Evolutionary conservation across 208 protist species (phyloP).

Genomic region (Trichomonas gallinae): DNA sequence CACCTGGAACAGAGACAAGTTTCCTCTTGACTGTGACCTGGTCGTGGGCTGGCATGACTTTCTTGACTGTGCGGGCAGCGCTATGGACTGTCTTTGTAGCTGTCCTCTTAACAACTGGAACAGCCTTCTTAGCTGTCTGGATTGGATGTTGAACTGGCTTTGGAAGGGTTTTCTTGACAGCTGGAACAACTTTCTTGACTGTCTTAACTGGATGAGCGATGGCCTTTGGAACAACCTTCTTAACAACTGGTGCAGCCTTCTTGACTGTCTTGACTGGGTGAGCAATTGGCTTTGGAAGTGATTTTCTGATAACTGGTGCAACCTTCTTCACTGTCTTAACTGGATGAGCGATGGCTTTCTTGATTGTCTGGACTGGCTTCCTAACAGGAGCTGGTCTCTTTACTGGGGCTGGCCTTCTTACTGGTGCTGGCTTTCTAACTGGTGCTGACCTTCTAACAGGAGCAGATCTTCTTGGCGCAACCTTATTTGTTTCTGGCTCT

Average conservation of each 20-base stretch:
- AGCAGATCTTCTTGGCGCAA: too few relatives aligned
- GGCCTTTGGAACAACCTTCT: background rate
- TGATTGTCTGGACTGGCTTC: background rate
- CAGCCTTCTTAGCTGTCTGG: background rate
- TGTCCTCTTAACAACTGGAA: background rate
- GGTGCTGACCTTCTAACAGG: background rate
- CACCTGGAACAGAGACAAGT: background rate
- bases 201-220: background rate
- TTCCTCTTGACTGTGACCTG: background rate
- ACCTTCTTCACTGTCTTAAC: background rate
- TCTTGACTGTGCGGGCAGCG: background rate
- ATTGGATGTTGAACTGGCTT: background rate
- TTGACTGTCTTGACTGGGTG: background rate
- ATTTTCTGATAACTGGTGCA: too few relatives aligned
- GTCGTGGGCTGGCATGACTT: background rate
- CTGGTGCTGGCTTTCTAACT: background rate
- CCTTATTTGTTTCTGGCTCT: too few relatives aligned
- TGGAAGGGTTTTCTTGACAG: background rate
- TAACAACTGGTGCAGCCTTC: too few relatives aligned
- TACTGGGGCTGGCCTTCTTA: background rate
- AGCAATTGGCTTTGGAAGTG: background rate
- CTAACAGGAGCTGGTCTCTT: background rate
- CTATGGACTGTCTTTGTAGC: background rate
- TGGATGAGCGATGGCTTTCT: background rate
- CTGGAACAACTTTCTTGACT: background rate